phyloP scores from a whole-genome alignment of 495 filamentous ascomycete species.

The Cercophora samala region DNA sequence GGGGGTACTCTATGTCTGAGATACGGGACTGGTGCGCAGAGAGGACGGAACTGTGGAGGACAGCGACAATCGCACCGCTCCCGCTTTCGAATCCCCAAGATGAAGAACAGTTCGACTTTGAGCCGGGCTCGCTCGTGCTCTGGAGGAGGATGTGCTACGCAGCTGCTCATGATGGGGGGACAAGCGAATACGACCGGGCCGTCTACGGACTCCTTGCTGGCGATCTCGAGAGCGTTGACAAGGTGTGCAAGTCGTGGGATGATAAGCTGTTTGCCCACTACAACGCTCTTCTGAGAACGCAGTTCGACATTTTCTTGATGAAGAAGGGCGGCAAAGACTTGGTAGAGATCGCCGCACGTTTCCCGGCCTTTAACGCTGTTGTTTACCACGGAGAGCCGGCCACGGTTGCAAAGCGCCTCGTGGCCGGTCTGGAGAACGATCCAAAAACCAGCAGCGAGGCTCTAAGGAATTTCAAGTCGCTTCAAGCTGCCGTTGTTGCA shows the following conservation, averaged over 20 bases:
- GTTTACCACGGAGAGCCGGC: slow-evolving; percentile 51
- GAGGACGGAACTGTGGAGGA: slow-evolving; percentile 80
- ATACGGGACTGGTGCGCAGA: slow-evolving; percentile 78
- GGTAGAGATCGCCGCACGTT: slow-evolving; percentile 38
- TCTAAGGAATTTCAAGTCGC: slow-evolving; percentile 55
- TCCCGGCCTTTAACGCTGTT: slow-evolving; percentile 50
- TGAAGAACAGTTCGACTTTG: slow-evolving; percentile 35
- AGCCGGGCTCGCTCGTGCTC: slow-evolving; percentile 53
- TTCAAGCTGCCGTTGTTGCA: slow-evolving; percentile 64
- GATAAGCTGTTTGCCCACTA: slow-evolving; percentile 89
- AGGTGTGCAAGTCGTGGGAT: slow-evolving; percentile 77
- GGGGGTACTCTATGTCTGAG: slow-evolving; percentile 66
- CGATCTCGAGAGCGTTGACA: slow-evolving; percentile 69
- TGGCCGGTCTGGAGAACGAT: slow-evolving; percentile 50
- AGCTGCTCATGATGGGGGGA: slow-evolving; percentile 62
- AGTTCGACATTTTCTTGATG: slow-evolving; percentile 62
- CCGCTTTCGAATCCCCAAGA: slow-evolving; percentile 45
- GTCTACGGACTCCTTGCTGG: slow-evolving; percentile 87
- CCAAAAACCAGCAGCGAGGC: slow-evolving; percentile 48
- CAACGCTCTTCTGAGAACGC: slow-evolving; percentile 70
- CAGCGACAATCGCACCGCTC: slow-evolving; percentile 60
- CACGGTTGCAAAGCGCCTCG: slow-evolving; percentile 47
- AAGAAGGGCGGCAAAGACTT: slow-evolving; percentile 44
- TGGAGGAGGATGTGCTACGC: slow-evolving; percentile 84
- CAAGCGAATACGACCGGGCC: slow-evolving; percentile 75